Evolutionary conservation across 106 monocot species (phyloP).

Genomic region (Dioscorea zingiberensis): DNA sequence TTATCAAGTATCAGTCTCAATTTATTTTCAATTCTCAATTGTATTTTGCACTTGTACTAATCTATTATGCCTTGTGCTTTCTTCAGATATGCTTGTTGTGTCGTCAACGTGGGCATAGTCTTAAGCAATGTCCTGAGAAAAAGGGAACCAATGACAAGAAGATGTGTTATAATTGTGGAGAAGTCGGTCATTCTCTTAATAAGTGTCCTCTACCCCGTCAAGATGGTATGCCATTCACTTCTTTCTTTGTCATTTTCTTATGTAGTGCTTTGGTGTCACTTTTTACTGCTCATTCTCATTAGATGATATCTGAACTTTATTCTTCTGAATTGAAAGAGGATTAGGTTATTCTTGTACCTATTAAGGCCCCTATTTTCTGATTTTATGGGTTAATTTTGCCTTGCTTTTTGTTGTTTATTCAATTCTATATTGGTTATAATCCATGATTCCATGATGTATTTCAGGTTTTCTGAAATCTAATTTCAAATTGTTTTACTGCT

Average conservation of each 20-base stretch:
- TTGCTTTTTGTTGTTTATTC: too few relatives aligned
- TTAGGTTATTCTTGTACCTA: too few relatives aligned
- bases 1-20: neutral
- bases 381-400: too few relatives aligned
- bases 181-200: slow-evolving; percentile 68
- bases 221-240: slow-evolving; percentile 44
- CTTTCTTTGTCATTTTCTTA: neutral
- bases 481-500: too few relatives aligned
- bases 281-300: neutral
- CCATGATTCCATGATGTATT: too few relatives aligned
- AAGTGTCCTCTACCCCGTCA: slow-evolving; percentile 69
- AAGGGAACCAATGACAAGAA: slow-evolving; percentile 42
- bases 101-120: slow-evolving; percentile 81
- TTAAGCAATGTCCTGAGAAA: slow-evolving; percentile 82
- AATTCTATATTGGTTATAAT: too few relatives aligned
- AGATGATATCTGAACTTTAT: too few relatives aligned
- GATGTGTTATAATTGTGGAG: slow-evolving; percentile 93
- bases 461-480: too few relatives aligned
- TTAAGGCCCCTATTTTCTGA: too few relatives aligned
- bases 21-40: too few relatives aligned
- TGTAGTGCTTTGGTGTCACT: neutral
- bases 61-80: neutral
- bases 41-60: too few relatives aligned
- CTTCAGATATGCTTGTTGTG: slow-evolving; percentile 86
- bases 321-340: too few relatives aligned